A percentile compares a stretch with the other conserved stretches of the same genome.
Evolutionary conservation across 2,329 filamentous ascomycete genomes (phyloP).

Genomic region (Epichloe sibirici): DNA sequence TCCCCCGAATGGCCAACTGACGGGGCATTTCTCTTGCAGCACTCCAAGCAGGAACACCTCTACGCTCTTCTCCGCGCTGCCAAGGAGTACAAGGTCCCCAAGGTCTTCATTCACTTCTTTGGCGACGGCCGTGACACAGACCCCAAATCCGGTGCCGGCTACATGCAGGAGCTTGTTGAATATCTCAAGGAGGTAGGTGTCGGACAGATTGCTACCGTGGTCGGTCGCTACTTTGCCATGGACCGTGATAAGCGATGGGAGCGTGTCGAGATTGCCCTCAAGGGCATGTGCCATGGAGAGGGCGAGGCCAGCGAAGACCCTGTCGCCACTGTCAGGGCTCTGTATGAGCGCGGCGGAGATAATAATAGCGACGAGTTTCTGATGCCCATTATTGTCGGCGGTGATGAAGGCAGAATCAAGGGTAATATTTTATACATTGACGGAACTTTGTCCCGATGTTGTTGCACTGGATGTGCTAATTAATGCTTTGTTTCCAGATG

Average conservation of each 20-base stretch:
- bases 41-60: slow-evolving; percentile 90
- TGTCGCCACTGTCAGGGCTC: slow-evolving; percentile 72
- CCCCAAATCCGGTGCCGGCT: slow-evolving; percentile 80
- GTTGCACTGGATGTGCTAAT: neutral
- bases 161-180: slow-evolving; percentile 76
- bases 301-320: slow-evolving; percentile 79
- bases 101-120: slow-evolving; percentile 99
- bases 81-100: slow-evolving; percentile 73
- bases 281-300: slow-evolving; percentile 74
- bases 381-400: slow-evolving; percentile 91
- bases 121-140: slow-evolving; percentile 96
- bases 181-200: slow-evolving; percentile 72
- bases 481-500: slow-evolving; percentile 39
- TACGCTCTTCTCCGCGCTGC: slow-evolving; percentile 79
- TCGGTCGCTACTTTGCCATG: slow-evolving; percentile 97
- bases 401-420: slow-evolving; percentile 74
- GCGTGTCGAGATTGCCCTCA: slow-evolving; percentile 77
- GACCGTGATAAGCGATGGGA: slow-evolving; percentile 99
- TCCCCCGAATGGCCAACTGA: neutral
- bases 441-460: neutral
- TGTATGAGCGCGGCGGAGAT: slow-evolving; percentile 60
- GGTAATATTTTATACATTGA: slow-evolving; percentile 34
- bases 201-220: slow-evolving; percentile 82
- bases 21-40: slow-evolving; percentile 29
- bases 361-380: slow-evolving; percentile 92